phyloP scores from a whole-genome alignment of 768 basidiomycete species.

The Crassisporium funariophilum region DNA sequence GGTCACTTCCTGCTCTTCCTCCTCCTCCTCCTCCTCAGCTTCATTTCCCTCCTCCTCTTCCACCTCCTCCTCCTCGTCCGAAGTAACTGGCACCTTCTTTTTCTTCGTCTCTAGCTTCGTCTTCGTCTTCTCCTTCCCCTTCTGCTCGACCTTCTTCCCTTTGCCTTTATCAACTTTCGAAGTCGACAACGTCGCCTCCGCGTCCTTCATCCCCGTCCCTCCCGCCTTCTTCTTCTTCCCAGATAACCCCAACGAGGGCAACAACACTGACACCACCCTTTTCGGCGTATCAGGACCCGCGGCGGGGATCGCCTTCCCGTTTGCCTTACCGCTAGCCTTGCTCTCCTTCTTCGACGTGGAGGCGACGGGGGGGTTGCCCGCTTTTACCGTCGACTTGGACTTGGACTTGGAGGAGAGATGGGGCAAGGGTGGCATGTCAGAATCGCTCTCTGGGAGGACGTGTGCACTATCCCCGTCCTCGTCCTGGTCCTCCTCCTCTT shows the following conservation, averaged over 20 bases:
- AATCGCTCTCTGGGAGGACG: not conserved
- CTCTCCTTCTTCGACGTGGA: no score
- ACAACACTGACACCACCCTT: no score
- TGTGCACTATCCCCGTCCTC: not conserved
- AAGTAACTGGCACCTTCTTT: slow-evolving; percentile 7
- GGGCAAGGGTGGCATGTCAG: not conserved
- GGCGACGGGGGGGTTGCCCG: no score
- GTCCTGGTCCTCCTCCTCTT: not conserved
- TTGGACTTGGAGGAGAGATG: slow-evolving; percentile 10
- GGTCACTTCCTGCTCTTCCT: slow-evolving; percentile 21
- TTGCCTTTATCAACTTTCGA: not conserved
- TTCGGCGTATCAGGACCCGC: no score
- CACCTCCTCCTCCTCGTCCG: no score
- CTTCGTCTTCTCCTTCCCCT: slow-evolving; percentile 3
- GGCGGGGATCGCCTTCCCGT: no score
- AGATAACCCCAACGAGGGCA: no score
- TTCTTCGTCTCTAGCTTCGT: not conserved
- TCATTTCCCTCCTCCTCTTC: not conserved
- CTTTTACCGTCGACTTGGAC: slow-evolving; percentile 13
- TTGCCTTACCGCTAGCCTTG: no score
- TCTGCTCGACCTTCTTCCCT: not conserved
- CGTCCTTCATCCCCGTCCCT: slow-evolving; percentile 15
- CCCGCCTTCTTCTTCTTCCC: not conserved
- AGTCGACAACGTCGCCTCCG: slow-evolving; percentile 9
- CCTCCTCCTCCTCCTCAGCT: slow-evolving; percentile 2